Percentiles rank a stretch among this genome's conserved stretches.
These are phyloP conservation scores for Beauveria sp. DNA, from an alignment of 2,329 filamentous ascomycete genomes.

Conservation along the genomic window DNA sequence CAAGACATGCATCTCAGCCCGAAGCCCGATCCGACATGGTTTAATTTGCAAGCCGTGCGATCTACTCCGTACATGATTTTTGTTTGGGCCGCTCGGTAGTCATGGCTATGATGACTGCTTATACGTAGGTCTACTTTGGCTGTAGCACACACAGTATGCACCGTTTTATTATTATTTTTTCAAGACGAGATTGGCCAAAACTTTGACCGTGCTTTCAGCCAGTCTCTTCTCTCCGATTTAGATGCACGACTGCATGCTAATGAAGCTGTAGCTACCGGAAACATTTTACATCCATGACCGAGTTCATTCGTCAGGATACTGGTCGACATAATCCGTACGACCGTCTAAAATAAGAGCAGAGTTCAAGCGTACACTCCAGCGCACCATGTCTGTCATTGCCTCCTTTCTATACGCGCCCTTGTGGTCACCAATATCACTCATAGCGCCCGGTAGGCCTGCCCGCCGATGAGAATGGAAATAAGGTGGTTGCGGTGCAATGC, in stretches of 20 bases:
- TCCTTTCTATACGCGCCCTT: conserved; percentile 22
- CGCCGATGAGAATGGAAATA: conserved; percentile 40
- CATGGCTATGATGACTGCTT: too few species aligned
- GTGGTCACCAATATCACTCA: conserved; percentile 31
- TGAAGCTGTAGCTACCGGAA: too few species aligned
- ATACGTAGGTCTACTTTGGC: too few species aligned
- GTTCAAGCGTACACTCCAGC: conserved; percentile 35
- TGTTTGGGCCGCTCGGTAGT: background rate
- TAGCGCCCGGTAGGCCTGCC: conserved; percentile 25
- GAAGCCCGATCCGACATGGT: background rate
- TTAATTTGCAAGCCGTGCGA: background rate
- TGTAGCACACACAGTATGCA: too few species aligned
- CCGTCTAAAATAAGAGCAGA: conserved; percentile 30
- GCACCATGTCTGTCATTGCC: conserved; percentile 26
- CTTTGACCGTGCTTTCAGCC: too few species aligned
- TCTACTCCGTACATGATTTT: background rate
- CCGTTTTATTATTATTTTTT: too few species aligned
- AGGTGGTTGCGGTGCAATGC: conserved; percentile 34
- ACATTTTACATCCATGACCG: background rate
- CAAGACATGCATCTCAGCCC: background rate
- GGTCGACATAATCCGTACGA: conserved; percentile 21
- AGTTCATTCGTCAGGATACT: background rate
- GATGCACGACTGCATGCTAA: too few species aligned
- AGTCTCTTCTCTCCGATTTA: too few species aligned
- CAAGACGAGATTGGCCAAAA: too few species aligned